Evolutionary conservation across 768 basidiomycete genomes (phyloP).

Genomic region (Mycena galopus): DNA sequence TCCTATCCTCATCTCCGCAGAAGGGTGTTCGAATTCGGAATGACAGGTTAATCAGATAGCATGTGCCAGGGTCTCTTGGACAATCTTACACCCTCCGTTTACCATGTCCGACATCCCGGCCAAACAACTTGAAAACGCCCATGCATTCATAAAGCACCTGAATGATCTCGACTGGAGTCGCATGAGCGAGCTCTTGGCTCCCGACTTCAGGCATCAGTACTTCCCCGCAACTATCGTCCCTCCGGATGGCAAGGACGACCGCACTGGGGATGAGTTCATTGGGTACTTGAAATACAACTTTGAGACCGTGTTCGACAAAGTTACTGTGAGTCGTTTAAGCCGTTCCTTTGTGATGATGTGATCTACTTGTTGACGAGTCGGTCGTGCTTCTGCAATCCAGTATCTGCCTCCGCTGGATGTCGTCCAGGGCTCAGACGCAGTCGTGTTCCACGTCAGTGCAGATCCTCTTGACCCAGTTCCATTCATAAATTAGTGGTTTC

Average conservation of each 20-base stretch:
- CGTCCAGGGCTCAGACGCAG: background rate
- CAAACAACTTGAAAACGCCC: background rate
- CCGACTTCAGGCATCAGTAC: background rate
- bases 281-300: background rate
- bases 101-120: background rate
- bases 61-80: too few relatives aligned
- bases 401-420: background rate
- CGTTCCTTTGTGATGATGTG: too few relatives aligned
- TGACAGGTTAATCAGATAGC: too few relatives aligned
- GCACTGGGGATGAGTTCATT: background rate
- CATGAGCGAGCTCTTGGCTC: background rate
- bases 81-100: too few relatives aligned
- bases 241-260: background rate
- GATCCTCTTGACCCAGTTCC: too few relatives aligned
- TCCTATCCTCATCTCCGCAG: too few relatives aligned
- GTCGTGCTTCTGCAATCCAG: too few relatives aligned
- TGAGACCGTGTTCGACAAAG: background rate
- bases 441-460: background rate
- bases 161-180: background rate
- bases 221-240: background rate
- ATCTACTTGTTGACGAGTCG: too few relatives aligned
- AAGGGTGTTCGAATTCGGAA: too few relatives aligned
- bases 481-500: background rate
- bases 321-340: background rate
- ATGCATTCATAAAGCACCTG: background rate